Evolutionary conservation across 129 eudicot species (phyloP), one percentile per base, ranked within the genome.

Genomic region (Apium graveolens): DNA sequence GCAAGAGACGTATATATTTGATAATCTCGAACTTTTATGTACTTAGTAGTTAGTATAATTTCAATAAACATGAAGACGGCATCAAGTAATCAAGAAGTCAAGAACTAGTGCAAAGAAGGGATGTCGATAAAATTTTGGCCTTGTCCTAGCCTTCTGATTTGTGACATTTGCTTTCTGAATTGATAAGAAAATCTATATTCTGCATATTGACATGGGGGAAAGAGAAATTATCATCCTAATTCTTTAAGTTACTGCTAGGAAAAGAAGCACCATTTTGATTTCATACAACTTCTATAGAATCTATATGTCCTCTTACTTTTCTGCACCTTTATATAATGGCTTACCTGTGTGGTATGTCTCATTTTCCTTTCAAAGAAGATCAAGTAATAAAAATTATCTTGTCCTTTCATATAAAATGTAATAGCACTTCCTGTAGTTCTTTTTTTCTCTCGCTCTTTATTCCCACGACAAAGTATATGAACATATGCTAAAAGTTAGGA

Each of bases 271-370:
- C 76, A 42, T 42, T 4, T 1, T 60, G 32, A 71, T 5, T 42
- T 73, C 1, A 42, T 26, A 41, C 48, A 39, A 24, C 75, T 71
- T 70, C 5, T 71, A 20, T 70, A 53, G 13, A 53, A 49, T 53
- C 42, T 73, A 27, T 72, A 71, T 79, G 71, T 29, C 62, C 43
- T 80, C 78, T 73, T 35, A 74, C 74, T 71, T 80, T 80, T 80
- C 48, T 34, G 17, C 41, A 83, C 14, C 71, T 77, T 66, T 21
- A 43, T 29, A 16, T 43, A 65, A 57, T 12, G 74, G 74, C 57
- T 26, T 43, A 41, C 80, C 80, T 43, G 34, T 74, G 55, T 21
- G 55, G n/a, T 38, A 53, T 31, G 27, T 60, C 37, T 42, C 32
- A 63, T 65, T 44, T 78, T 42, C 60, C 24, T 62, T 42, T 65